These are phyloP conservation scores for Candida succiphila DNA, from an alignment of 805 yeast species.

Conservation along the genomic window DNA sequence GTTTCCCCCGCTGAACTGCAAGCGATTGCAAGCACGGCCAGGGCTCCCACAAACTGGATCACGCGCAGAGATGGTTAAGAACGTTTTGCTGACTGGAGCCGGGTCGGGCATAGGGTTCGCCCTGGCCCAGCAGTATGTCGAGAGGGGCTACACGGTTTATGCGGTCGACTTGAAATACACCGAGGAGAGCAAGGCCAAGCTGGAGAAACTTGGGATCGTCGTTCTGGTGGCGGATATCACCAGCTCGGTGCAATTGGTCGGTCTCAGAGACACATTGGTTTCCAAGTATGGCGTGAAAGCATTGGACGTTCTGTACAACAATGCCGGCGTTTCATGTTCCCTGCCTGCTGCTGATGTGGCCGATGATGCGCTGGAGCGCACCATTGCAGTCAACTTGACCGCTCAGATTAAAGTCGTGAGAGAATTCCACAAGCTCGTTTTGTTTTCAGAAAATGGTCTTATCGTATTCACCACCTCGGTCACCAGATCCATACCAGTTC, in stretches of 20 bases:
- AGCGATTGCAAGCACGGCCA: too few species aligned
- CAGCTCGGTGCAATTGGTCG: conserved; percentile 27
- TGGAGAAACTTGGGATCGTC: conserved; percentile 43
- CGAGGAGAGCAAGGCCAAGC: conserved; percentile 31
- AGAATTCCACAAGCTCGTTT: conserved; percentile 42
- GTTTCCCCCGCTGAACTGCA: too few species aligned
- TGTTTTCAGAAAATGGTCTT: conserved; percentile 60
- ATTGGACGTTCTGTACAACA: conserved; percentile 57
- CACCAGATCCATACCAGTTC: conserved; percentile 58
- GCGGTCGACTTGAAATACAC: conserved; percentile 70
- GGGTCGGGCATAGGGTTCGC: conserved; percentile 52
- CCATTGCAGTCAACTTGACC: conserved; percentile 57
- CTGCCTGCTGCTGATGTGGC: conserved; percentile 60
- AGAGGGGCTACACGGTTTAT: conserved; percentile 42
- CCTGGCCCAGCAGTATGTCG: conserved; percentile 32
- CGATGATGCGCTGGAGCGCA: conserved; percentile 39
- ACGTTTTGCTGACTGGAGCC: conserved; percentile 54
- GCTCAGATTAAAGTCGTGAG: conserved; percentile 60
- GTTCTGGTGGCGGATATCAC: conserved; percentile 45
- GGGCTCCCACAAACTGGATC: too few species aligned
- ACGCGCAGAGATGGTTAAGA: too few species aligned
- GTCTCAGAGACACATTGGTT: conserved; percentile 21
- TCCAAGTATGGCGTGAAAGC: too few species aligned
- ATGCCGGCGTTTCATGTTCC: conserved; percentile 54
- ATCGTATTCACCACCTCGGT: conserved; percentile 69